These are phyloP conservation scores for Populus deltoides DNA, from an alignment of 345 rosid species.

Conservation along the genomic window DNA sequence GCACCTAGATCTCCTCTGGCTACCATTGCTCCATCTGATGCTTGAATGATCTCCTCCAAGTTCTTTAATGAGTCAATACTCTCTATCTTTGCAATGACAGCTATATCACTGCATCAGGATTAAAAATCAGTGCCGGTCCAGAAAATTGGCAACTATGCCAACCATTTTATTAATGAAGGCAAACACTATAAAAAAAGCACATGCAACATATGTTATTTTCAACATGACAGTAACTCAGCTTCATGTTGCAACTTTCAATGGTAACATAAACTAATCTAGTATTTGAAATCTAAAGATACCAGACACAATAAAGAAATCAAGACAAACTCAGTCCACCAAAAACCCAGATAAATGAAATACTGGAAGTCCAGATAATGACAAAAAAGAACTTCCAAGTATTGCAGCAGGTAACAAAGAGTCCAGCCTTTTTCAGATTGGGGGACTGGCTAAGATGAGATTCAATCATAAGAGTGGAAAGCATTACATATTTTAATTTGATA, in stretches of 20 bases:
- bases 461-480: not conserved
- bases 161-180: not conserved
- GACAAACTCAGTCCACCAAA: not conserved
- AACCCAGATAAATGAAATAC: not conserved
- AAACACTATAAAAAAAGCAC: not conserved
- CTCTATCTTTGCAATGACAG: slow-evolving; percentile 94
- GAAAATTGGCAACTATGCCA: not conserved
- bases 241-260: not conserved
- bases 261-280: not conserved
- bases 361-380: not conserved
- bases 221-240: not conserved
- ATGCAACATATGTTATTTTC: not conserved
- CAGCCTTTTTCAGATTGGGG: not conserved
- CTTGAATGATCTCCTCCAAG: slow-evolving; percentile 80
- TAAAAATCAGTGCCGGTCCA: slow-evolving; percentile 8
- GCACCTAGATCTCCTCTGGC: slow-evolving; percentile 99
- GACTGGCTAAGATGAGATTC: not conserved
- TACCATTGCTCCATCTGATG: slow-evolving; percentile 99
- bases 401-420: not conserved
- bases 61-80: slow-evolving; percentile 86
- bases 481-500: not conserved
- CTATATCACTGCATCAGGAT: slow-evolving; percentile 59
- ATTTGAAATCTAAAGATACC: not conserved
- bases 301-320: not conserved
- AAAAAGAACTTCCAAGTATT: not conserved